Conservation (phyloP, 192 early-diverging fungal species). For the Coemansia sp. region DNA sequence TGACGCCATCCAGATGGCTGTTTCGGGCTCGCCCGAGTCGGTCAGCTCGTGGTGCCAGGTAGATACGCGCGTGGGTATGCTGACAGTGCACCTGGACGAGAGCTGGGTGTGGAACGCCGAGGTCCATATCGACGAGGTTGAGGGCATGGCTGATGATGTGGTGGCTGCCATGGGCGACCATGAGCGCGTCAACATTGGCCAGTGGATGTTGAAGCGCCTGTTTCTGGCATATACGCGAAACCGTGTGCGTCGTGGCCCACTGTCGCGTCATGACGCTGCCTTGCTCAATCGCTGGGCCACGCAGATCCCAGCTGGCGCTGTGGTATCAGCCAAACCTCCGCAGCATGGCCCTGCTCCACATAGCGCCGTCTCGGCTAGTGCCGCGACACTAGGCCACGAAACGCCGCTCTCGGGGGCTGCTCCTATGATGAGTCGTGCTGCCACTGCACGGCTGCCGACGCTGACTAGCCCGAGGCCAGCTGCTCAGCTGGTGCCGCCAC, state of each 20-base stretch:
- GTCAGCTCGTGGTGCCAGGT: constrained; percentile 92
- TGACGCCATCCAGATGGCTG: constrained; percentile 25
- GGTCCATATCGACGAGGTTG: constrained; percentile 85
- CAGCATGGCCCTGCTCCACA: background rate
- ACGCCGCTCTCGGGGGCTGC: constrained; percentile 7
- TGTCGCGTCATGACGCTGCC: constrained; percentile 60
- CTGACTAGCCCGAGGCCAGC: constrained; percentile 6
- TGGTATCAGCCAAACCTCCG: constrained; percentile 28
- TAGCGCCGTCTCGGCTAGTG: background rate
- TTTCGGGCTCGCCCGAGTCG: constrained; percentile 64
- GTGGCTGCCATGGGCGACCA: constrained; percentile 38
- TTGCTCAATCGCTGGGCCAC: constrained; percentile 56
- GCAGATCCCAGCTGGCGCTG: constrained; percentile 48
- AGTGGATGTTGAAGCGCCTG: constrained; percentile 57
- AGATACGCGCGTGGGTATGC: constrained; percentile 85
- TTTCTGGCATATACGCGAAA: constrained; percentile 62
- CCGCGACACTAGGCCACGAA: constrained; percentile 11
- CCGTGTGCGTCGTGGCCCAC: constrained; percentile 80
- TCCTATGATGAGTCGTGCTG: constrained; percentile 3
- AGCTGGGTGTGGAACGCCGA: constrained; percentile 85
- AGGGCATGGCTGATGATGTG: constrained; percentile 44
- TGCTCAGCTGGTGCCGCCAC: background rate
- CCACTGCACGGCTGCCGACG: constrained; percentile 11
- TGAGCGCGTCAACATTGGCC: constrained; percentile 51
- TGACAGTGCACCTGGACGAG: constrained; percentile 87